These are phyloP conservation scores for Clohesyomyces aquaticus DNA, from an alignment of 495 filamentous ascomycete genomes.

Conservation along the genomic window DNA sequence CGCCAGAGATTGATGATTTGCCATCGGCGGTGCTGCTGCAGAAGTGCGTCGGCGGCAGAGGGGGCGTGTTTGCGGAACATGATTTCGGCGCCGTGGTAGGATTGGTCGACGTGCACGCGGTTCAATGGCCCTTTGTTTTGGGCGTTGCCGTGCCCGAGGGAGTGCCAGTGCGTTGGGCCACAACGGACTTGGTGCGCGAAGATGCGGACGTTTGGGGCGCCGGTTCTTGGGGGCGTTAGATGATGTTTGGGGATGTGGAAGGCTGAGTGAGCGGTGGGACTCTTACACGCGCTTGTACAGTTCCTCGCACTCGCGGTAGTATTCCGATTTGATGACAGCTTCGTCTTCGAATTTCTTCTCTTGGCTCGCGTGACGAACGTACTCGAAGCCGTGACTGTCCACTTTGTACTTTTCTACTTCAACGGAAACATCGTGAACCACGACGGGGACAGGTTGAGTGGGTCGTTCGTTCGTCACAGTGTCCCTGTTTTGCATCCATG, in stretches of 20 bases:
- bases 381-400: constrained; percentile 12
- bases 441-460: neutral
- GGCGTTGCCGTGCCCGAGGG: constrained; percentile 17
- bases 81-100: constrained; percentile 11
- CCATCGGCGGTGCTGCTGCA: neutral
- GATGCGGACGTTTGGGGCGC: neutral
- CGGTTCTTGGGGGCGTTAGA: neutral
- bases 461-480: constrained; percentile 20
- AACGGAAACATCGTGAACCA: constrained; percentile 5
- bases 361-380: neutral
- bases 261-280: no score
- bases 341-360: constrained; percentile 8
- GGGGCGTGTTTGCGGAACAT: constrained; percentile 6
- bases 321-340: neutral
- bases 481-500: neutral
- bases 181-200: constrained; percentile 14
- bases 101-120: constrained; percentile 21
- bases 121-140: constrained; percentile 12
- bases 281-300: constrained; percentile 13
- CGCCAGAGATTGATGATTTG: constrained; percentile 24
- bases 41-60: neutral
- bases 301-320: constrained; percentile 14
- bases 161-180: constrained; percentile 20
- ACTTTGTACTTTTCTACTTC: neutral
- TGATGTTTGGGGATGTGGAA: neutral